A percentile compares a stretch with the other conserved stretches of the same genome.
Conservation (phyloP, 495 filamentous ascomycete species). For the Emericellopsis terricola region DNA sequence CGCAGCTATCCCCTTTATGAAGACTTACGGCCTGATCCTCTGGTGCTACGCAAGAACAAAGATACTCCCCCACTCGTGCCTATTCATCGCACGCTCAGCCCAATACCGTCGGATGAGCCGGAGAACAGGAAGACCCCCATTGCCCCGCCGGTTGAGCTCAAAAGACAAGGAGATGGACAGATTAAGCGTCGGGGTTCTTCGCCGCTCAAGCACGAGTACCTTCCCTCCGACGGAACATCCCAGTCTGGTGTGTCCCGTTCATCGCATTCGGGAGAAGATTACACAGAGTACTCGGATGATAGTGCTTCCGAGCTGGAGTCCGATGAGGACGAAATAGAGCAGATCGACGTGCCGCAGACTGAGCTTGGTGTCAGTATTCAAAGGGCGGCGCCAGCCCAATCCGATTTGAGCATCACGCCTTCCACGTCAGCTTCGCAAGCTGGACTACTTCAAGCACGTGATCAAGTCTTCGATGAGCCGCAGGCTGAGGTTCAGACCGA, state of each 20-base stretch:
- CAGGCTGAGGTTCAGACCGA: conserved; percentile 32
- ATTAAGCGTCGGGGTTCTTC: conserved; percentile 66
- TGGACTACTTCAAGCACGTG: no score
- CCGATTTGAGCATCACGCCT: conserved; percentile 38
- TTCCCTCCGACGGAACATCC: conserved; percentile 58
- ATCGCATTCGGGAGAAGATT: conserved; percentile 23
- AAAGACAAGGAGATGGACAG: conserved; percentile 14
- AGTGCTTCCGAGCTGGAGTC: conserved; percentile 16
- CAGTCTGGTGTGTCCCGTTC: conserved; percentile 17
- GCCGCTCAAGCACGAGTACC: conserved; percentile 93
- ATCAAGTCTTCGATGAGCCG: conserved; percentile 26
- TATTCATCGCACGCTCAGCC: conserved; percentile 25
- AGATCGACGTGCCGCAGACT: conserved; percentile 29
- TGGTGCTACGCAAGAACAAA: background rate
- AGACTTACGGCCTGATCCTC: background rate
- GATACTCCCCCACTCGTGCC: conserved; percentile 25
- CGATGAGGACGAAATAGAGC: conserved; percentile 32
- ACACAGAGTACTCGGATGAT: conserved; percentile 18
- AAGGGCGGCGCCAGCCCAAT: conserved; percentile 7
- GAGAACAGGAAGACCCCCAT: conserved; percentile 14
- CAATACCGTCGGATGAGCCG: background rate
- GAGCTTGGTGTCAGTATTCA: conserved; percentile 30
- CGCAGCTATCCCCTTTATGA: background rate
- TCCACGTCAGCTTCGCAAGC: conserved; percentile 64
- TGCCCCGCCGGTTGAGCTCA: conserved; percentile 28